Conservation (phyloP, 257 asterid species). For the Plantago elongata region DNA sequence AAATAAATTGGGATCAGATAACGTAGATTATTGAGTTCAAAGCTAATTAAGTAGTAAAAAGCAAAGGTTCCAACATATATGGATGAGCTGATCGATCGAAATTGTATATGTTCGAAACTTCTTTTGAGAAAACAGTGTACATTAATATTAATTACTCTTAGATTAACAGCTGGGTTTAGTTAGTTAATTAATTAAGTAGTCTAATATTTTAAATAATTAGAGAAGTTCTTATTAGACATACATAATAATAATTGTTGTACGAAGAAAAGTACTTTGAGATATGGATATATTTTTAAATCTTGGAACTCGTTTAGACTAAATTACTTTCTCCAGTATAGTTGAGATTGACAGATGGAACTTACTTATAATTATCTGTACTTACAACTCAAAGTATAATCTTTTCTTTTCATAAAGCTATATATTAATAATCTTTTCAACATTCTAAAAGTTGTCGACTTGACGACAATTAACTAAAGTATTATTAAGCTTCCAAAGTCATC, state of each 20-base stretch:
- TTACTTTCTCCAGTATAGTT: slow-evolving; percentile 24
- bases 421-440: slow-evolving; percentile 13
- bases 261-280: slow-evolving; percentile 11
- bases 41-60: slow-evolving; percentile 9
- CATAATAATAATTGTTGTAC: slow-evolving; percentile 9
- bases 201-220: too few relatives aligned
- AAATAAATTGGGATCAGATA: slow-evolving; percentile 20
- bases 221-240: not conserved
- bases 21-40: slow-evolving; percentile 22
- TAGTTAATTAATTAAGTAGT: too few relatives aligned
- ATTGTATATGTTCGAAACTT: slow-evolving; percentile 9
- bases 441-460: slow-evolving; percentile 33
- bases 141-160: too few relatives aligned
- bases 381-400: slow-evolving; percentile 6
- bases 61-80: slow-evolving; percentile 31
- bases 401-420: slow-evolving; percentile 6
- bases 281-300: slow-evolving; percentile 16
- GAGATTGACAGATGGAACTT: slow-evolving; percentile 9
- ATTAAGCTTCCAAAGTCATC: slow-evolving; percentile 29
- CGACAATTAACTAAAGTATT: slow-evolving; percentile 28
- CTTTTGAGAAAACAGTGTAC: not conserved
- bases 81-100: slow-evolving; percentile 30
- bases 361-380: slow-evolving; percentile 26
- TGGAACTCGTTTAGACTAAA: slow-evolving; percentile 23
- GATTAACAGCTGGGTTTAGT: too few relatives aligned